Evolutionary conservation across 2,329 filamentous ascomycete species (phyloP).

Genomic region (Penicillium sp.): DNA sequence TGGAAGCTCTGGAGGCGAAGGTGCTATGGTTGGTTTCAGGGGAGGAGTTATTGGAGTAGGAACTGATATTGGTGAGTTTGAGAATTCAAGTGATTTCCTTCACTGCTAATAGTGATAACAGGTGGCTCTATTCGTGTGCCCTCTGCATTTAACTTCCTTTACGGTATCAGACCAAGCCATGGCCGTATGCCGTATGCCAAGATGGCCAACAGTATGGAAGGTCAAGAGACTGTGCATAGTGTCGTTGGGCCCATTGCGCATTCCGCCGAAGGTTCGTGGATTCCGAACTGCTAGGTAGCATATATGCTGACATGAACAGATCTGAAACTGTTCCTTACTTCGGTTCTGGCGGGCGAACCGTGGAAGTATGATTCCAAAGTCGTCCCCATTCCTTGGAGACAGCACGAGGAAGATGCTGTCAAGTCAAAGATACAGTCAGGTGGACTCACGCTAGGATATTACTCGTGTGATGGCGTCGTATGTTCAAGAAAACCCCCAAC

Average conservation of each 20-base stretch:
- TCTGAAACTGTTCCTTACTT: conserved; percentile 28
- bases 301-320: conserved; percentile 2
- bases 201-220: conserved; percentile 35
- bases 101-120: neutral
- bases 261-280: conserved; percentile 19
- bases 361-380: conserved; percentile 39
- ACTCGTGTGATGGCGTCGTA: conserved; percentile 30
- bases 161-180: conserved; percentile 38
- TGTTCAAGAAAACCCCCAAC: conserved; percentile 6
- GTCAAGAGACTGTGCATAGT: conserved; percentile 32
- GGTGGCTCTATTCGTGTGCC: conserved; percentile 44
- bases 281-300: neutral
- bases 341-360: conserved; percentile 33
- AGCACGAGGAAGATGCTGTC: conserved; percentile 21
- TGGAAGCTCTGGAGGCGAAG: conserved; percentile 64
- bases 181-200: conserved; percentile 33
- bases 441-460: conserved; percentile 33
- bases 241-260: conserved; percentile 35
- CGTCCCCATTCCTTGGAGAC: conserved; percentile 36
- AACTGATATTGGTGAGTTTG: conserved; percentile 52
- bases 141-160: conserved; percentile 41
- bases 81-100: neutral
- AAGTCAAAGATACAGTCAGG: conserved; percentile 20
- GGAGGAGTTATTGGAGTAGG: conserved; percentile 60
- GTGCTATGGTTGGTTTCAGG: conserved; percentile 52